Evolutionary conservation across 2,329 filamentous ascomycete species (phyloP), one percentile per base, ranked within the genome.

Genomic region (Penicillium corylophilum): DNA sequence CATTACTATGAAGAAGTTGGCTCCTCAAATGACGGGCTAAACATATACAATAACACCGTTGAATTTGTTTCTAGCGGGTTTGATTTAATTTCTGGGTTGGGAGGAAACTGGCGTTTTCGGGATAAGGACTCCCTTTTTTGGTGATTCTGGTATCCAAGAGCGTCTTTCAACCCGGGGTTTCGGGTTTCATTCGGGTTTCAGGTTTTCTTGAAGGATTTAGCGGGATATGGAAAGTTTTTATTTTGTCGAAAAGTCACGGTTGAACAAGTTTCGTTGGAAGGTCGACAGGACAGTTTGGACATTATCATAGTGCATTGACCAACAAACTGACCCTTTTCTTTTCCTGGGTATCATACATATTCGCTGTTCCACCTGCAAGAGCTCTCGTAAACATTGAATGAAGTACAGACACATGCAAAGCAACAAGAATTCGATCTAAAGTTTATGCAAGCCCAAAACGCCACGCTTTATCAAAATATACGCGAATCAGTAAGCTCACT

Each of bases 1-100:
- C 15, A 56, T 65, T 45, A 71, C 71, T 31, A 70, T 73, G 60
- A 74, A 74, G 60, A 74, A 74, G 61, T 64, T 74, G 52, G 68
- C 71, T 39, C 71, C 73, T 48, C 72, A 75, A 53, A 70, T 74
- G 65, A 60, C 63, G 5, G 59, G 38, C 39, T 64, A 43, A 59
- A 26, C 3, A 18, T 15, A 31, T 36, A 35, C 3, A 28, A 10
- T n/a, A 28, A 28, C 26, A 28, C 7, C 26, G 49, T 45, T 8
- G 12, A 12, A 38, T 29, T 22, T 46, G 46, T n/a, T 40, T 58
- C 60, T 52, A 58, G 56, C 55, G 48, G 9, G 13, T 53, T 54
- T 44, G 18, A 49, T 56, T 57, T 23, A 48, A 44, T 41, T 31
- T 12, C 46, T 50, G 41, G 47, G 45, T 45, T 48, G 44, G 48